These are phyloP conservation scores for Albizia julibrissin DNA, from an alignment of 306 rosid genomes.

Conservation along the genomic window DNA sequence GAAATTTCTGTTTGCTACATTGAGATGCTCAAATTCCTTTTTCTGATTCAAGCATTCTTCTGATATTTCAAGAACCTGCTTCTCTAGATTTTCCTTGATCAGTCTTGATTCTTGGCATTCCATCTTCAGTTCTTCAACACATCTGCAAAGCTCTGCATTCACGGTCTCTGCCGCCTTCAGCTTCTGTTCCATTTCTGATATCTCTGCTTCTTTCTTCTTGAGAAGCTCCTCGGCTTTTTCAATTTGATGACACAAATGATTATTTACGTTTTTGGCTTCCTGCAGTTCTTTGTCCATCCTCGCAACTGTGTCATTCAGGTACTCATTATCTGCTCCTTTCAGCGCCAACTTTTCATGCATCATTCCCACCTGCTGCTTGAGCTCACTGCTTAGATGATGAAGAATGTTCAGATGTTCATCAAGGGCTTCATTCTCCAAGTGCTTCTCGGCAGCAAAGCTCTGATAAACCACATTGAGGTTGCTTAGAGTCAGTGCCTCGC, in stretches of 20 bases:
- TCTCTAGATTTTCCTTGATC: conserved; percentile 54
- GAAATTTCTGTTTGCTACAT: conserved; percentile 54
- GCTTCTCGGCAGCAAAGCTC: conserved; percentile 64
- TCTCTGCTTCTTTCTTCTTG: conserved; percentile 55
- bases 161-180: conserved; percentile 52
- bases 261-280: conserved; percentile 52
- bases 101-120: conserved; percentile 54
- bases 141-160: conserved; percentile 58
- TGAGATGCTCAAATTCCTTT: conserved; percentile 64
- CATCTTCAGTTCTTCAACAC: conserved; percentile 61
- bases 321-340: conserved; percentile 58
- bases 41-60: conserved; percentile 59
- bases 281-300: conserved; percentile 50
- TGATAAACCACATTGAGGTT: conserved; percentile 58
- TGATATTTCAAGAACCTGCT: conserved; percentile 62
- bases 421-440: conserved; percentile 56
- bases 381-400: conserved; percentile 47
- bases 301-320: conserved; percentile 55
- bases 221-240: conserved; percentile 50
- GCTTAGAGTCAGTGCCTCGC: conserved; percentile 63
- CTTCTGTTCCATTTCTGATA: conserved; percentile 63
- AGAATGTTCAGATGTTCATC: conserved; percentile 53
- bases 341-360: conserved; percentile 52
- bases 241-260: conserved; percentile 54
- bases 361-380: conserved; percentile 56